Evolutionary conservation across 2,329 filamentous ascomycete species (phyloP).

Genomic region (Ophiostoma montium): DNA sequence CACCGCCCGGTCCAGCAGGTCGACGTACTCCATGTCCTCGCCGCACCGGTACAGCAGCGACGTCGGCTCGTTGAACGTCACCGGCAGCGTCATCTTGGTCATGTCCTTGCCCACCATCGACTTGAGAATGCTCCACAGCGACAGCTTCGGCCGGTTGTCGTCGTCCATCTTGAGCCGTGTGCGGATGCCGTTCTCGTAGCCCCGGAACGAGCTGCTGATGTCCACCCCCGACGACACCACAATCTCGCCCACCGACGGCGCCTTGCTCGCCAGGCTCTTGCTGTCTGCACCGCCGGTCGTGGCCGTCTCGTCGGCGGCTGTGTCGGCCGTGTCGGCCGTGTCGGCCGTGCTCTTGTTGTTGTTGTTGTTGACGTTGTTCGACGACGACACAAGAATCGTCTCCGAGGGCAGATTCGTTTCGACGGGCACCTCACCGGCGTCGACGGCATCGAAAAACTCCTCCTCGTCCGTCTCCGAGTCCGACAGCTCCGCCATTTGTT

Average conservation of each 20-base stretch:
- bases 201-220: slow-evolving; percentile 65
- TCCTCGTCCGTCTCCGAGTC: slow-evolving; percentile 77
- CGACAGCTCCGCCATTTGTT: slow-evolving; percentile 58
- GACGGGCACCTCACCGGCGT: slow-evolving; percentile 80
- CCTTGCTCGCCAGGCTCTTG: not conserved
- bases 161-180: slow-evolving; percentile 73
- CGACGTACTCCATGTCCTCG: slow-evolving; percentile 96
- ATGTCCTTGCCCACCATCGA: slow-evolving; percentile 99
- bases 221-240: slow-evolving; percentile 38
- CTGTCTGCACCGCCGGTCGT: slow-evolving; percentile 25
- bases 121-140: slow-evolving; percentile 91
- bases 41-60: slow-evolving; percentile 87
- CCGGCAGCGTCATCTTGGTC: slow-evolving; percentile 98
- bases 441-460: slow-evolving; percentile 95
- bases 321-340: not conserved
- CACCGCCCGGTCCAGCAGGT: slow-evolving; percentile 78
- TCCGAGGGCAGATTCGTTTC: slow-evolving; percentile 44
- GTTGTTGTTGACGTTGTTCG: not conserved
- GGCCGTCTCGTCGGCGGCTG: slow-evolving; percentile 19
- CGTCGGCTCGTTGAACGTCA: slow-evolving; percentile 97
- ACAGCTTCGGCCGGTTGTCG: slow-evolving; percentile 86
- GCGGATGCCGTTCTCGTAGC: slow-evolving; percentile 82
- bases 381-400: not conserved
- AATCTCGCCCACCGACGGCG: slow-evolving; percentile 18
- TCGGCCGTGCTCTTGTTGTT: too few relatives aligned